phyloP scores from a whole-genome alignment of 345 rosid species.

The Raphanus raphanistrum region DNA sequence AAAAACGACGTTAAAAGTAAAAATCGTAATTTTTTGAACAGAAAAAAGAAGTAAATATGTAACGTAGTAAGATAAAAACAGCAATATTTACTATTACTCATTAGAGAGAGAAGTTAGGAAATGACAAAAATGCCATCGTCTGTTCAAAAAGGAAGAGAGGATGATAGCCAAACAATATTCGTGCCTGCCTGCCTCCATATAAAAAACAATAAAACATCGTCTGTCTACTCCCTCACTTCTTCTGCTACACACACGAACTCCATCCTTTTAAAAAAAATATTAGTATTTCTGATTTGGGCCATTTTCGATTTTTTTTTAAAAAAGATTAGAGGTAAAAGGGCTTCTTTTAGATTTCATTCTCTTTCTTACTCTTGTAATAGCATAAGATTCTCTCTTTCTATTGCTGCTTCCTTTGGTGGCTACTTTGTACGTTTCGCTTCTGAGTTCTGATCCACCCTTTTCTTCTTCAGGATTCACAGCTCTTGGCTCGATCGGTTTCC shows the following conservation, averaged over 20 bases:
- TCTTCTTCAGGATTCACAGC: neutral
- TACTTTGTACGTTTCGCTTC: constrained; percentile 6
- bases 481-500: neutral
- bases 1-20: neutral
- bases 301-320: neutral
- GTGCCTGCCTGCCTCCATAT: neutral
- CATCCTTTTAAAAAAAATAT: neutral
- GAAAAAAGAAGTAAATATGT: neutral
- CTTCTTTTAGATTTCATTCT: constrained; percentile 10
- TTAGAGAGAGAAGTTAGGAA: neutral
- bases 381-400: neutral
- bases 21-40: neutral
- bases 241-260: constrained; percentile 19
- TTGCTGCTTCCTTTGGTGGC: neutral
- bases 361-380: neutral
- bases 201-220: neutral
- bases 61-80: neutral
- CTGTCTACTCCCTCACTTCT: constrained; percentile 2
- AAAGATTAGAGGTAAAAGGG: neutral
- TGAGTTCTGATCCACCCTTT: neutral
- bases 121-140: neutral
- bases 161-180: neutral
- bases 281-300: neutral
- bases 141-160: neutral
- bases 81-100: neutral